Evolutionary conservation across 768 basidiomycete species (phyloP).

Genomic region (Kwoniella dendrophila): DNA sequence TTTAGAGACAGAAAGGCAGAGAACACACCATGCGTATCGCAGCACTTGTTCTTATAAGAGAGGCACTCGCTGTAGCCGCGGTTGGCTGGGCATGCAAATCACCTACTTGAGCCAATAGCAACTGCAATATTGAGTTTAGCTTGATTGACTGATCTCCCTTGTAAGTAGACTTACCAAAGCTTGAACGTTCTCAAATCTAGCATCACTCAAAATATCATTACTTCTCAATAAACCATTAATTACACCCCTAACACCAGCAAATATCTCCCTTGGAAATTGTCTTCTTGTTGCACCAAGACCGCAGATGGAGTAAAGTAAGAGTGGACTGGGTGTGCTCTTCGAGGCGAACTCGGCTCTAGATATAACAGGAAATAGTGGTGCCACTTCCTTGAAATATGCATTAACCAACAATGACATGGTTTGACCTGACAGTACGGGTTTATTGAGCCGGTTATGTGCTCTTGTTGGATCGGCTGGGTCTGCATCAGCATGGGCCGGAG

Average conservation of each 20-base stretch:
- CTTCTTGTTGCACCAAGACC: constrained; percentile 81
- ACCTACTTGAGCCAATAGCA: constrained; percentile 60
- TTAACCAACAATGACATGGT: constrained; percentile 70
- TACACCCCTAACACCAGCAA: constrained; percentile 82
- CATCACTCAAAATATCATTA: constrained; percentile 87
- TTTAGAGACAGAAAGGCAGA: background rate
- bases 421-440: constrained; percentile 43
- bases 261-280: constrained; percentile 79
- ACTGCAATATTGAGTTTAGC: constrained; percentile 5
- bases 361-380: constrained; percentile 85
- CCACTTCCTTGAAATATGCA: constrained; percentile 82
- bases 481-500: constrained; percentile 25
- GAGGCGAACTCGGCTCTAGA: constrained; percentile 85
- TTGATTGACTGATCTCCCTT: constrained; percentile 11
- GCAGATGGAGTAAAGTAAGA: constrained; percentile 91
- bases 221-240: constrained; percentile 84
- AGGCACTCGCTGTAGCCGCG: constrained; percentile 77
- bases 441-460: constrained; percentile 40
- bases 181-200: constrained; percentile 83
- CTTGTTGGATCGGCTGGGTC: constrained; percentile 31
- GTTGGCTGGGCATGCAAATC: constrained; percentile 90
- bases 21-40: constrained; percentile 78
- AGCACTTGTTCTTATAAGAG: constrained; percentile 82
- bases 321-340: constrained; percentile 69
- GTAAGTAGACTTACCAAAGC: constrained; percentile 61